Conservation (phyloP, 345 rosid genomes). For the Moricandia arvensis region DNA sequence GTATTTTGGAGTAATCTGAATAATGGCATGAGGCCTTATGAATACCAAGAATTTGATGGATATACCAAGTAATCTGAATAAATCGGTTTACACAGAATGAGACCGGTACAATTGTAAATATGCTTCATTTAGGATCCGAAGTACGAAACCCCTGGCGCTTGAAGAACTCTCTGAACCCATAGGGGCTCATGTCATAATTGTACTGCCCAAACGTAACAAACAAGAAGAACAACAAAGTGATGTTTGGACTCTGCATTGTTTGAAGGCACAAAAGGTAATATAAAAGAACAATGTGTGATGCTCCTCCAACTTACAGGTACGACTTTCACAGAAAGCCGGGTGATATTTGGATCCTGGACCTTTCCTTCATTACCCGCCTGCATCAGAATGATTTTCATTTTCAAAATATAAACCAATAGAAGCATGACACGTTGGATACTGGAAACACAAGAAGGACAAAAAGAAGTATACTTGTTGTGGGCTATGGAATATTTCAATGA, state of each 20-base stretch:
- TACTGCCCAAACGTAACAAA: conserved; percentile 48
- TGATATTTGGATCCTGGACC: conserved; percentile 61
- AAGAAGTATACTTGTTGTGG: conserved; percentile 62
- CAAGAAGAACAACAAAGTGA: neutral
- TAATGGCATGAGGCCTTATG: too few species aligned
- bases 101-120: neutral
- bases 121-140: conserved; percentile 41
- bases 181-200: conserved; percentile 74
- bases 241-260: neutral
- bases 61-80: neutral
- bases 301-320: conserved; percentile 60
- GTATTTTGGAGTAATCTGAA: too few species aligned
- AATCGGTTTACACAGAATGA: conserved; percentile 6
- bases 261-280: neutral
- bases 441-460: neutral
- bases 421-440: neutral
- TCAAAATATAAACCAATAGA: neutral
- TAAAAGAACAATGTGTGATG: conserved; percentile 5
- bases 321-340: conserved; percentile 79
- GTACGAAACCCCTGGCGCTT: conserved; percentile 62
- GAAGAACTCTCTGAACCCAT: conserved; percentile 94
- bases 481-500: conserved; percentile 85
- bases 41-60: neutral
- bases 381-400: conserved; percentile 20
- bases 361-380: conserved; percentile 71